These are phyloP conservation scores for Sphagnum tenellum DNA, from an alignment of 225 moss, liverwort and hornwort genomes.

Conservation along the genomic window DNA sequence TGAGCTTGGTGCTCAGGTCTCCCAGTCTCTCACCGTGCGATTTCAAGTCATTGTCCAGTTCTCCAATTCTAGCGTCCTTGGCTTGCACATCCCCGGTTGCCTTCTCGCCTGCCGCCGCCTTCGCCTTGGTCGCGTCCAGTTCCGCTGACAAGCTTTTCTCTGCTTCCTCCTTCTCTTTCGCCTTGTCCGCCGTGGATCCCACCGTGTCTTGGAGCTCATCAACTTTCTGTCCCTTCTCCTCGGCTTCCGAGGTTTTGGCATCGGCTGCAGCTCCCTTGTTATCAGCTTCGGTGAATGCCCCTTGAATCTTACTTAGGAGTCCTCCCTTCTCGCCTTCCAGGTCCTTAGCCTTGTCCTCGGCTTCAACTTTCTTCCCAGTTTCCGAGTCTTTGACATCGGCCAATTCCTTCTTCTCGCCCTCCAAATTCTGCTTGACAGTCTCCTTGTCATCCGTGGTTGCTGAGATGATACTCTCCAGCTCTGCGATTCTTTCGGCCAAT, in stretches of 20 bases:
- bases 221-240: conserved; percentile 10
- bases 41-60: conserved; percentile 23
- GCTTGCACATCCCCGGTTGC: conserved; percentile 19
- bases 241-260: conserved; percentile 18
- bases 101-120: conserved; percentile 28
- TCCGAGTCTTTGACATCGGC: not conserved
- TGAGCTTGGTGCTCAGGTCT: conserved; percentile 33
- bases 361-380: conserved; percentile 23
- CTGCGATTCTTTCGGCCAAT: conserved; percentile 41
- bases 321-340: conserved; percentile 37
- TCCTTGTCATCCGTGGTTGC: conserved; percentile 22
- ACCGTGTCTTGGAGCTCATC: conserved; percentile 7
- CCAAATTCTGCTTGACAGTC: conserved; percentile 13
- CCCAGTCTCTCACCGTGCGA: conserved; percentile 18
- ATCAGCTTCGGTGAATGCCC: conserved; percentile 38
- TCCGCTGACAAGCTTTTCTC: conserved; percentile 13
- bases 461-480: conserved; percentile 21
- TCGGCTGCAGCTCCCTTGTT: conserved; percentile 20
- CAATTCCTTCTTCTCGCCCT: conserved; percentile 9
- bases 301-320: conserved; percentile 22
- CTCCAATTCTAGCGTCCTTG: conserved; percentile 28
- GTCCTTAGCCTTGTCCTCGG: conserved; percentile 10
- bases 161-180: conserved; percentile 10
- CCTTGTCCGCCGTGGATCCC: conserved; percentile 10
- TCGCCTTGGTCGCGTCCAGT: conserved; percentile 33